Evolutionary conservation across 163 green algal species (phyloP).

Genomic region (Prototheca wickerhamii): DNA sequence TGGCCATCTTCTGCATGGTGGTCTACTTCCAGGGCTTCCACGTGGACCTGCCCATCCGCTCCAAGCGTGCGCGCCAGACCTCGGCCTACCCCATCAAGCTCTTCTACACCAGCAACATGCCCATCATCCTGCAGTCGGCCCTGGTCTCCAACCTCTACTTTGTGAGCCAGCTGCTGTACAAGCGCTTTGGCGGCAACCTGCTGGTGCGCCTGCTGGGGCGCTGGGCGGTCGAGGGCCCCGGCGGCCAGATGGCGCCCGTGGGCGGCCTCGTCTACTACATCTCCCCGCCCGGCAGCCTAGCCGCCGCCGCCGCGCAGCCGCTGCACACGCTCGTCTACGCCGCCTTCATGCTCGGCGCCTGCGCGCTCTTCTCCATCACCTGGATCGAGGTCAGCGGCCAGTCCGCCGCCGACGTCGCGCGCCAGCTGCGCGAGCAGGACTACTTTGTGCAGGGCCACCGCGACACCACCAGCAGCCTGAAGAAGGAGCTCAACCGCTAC

Average conservation of each 20-base stretch:
- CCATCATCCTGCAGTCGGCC: slow-evolving; percentile 99
- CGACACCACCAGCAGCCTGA: slow-evolving; percentile 75
- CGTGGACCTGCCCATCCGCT: slow-evolving; percentile 93
- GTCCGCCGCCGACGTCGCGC: slow-evolving; percentile 87
- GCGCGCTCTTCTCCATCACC: slow-evolving; percentile 98
- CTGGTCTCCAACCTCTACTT: slow-evolving; percentile 99
- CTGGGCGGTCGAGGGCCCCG: slow-evolving; percentile 63
- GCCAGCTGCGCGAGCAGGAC: slow-evolving; percentile 94
- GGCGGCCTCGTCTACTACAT: slow-evolving; percentile 99
- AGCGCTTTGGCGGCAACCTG: slow-evolving; percentile 83
- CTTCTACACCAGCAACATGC: slow-evolving; percentile 99
- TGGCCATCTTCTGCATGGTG: slow-evolving; percentile 94
- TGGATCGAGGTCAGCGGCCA: slow-evolving; percentile 99
- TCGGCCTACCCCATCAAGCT: slow-evolving; percentile 98
- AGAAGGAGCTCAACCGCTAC: slow-evolving; percentile 94
- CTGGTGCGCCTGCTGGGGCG: slow-evolving; percentile 90
- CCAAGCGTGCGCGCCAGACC: slow-evolving; percentile 73
- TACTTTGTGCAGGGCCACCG: slow-evolving; percentile 87
- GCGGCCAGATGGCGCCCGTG: slow-evolving; percentile 81
- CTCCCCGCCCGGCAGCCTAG: slow-evolving; percentile 73
- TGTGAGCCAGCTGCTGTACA: slow-evolving; percentile 97
- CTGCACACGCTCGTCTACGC: slow-evolving; percentile 97
- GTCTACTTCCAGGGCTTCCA: slow-evolving; percentile 99
- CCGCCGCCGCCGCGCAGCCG: slow-evolving; percentile 82
- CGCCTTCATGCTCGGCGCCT: slow-evolving; percentile 97